phyloP scores from a whole-genome alignment of 2,329 filamentous ascomycete species.

The Cylindrodendrum hubeiense region DNA sequence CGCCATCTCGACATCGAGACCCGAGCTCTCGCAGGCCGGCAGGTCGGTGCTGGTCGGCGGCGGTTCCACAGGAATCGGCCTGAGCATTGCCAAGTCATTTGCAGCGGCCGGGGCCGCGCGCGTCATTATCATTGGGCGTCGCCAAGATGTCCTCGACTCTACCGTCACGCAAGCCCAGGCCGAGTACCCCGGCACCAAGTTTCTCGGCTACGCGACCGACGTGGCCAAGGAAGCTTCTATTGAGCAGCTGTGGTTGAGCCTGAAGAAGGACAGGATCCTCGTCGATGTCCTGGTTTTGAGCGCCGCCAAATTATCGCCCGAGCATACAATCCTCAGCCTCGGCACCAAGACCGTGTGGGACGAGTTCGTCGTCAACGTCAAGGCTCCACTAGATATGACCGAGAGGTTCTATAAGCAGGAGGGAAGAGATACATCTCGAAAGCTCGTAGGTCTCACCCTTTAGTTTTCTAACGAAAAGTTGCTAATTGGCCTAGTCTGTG shows the following conservation, averaged over 20 bases:
- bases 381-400: neutral
- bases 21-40: constrained; percentile 54
- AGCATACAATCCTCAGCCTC: constrained; percentile 10
- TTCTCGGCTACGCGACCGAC: neutral
- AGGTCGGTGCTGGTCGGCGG: constrained; percentile 74
- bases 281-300: constrained; percentile 17
- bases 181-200: neutral
- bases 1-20: constrained; percentile 32
- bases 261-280: neutral
- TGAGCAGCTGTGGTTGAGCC: neutral
- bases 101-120: constrained; percentile 50
- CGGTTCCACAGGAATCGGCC: constrained; percentile 73
- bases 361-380: constrained; percentile 10
- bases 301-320: constrained; percentile 8
- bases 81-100: constrained; percentile 70
- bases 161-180: neutral
- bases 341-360: constrained; percentile 7
- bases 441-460: neutral
- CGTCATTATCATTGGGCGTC: constrained; percentile 52
- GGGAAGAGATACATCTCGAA: neutral
- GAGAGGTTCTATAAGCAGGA: neutral
- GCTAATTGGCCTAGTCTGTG: neutral
- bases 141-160: constrained; percentile 1
- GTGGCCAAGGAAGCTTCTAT: neutral
- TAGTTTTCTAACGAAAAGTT: too few species aligned